These are phyloP conservation scores for Vitis hybrid DNA, from an alignment of 177 flowering plant genomes.

Conservation along the genomic window DNA sequence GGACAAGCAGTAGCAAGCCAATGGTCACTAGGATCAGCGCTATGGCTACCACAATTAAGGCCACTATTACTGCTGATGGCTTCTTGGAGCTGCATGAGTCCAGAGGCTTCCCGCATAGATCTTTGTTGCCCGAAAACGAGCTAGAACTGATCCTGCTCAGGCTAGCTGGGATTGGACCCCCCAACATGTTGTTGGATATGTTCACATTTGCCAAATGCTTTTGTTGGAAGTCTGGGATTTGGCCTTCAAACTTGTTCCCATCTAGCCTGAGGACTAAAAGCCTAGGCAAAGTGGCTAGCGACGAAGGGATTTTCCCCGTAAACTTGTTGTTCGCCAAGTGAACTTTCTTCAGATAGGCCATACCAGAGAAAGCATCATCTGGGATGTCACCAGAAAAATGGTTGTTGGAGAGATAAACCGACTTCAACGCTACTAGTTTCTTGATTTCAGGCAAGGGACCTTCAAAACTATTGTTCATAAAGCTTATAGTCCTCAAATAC, in stretches of 20 bases:
- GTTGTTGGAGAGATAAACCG: conserved; percentile 30
- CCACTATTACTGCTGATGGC: background rate
- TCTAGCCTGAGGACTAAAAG: conserved; percentile 30
- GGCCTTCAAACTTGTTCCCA: conserved; percentile 30
- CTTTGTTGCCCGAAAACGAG: background rate
- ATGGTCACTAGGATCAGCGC: background rate
- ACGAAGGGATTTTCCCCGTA: conserved; percentile 30
- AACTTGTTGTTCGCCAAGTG: conserved; percentile 26
- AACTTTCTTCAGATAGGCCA: conserved; percentile 29
- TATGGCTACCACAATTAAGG: background rate
- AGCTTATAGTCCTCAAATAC: conserved; percentile 19
- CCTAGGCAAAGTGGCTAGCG: conserved; percentile 27
- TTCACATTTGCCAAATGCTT: background rate
- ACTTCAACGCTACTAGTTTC: conserved; percentile 10
- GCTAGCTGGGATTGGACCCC: background rate
- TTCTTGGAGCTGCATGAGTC: background rate
- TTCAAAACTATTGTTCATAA: conserved; percentile 31
- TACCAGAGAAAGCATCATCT: conserved; percentile 25
- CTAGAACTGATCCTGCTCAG: background rate
- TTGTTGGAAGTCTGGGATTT: conserved; percentile 12
- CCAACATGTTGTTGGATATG: background rate
- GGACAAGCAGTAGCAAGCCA: background rate
- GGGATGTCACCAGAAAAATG: conserved; percentile 31
- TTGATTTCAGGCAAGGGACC: conserved; percentile 25
- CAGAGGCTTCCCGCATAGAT: conserved; percentile 9